Percentiles rank a stretch among this genome's conserved stretches.
These are phyloP conservation scores for Penicillium sp. DNA, from an alignment of 2,329 filamentous ascomycete genomes.

Conservation along the genomic window DNA sequence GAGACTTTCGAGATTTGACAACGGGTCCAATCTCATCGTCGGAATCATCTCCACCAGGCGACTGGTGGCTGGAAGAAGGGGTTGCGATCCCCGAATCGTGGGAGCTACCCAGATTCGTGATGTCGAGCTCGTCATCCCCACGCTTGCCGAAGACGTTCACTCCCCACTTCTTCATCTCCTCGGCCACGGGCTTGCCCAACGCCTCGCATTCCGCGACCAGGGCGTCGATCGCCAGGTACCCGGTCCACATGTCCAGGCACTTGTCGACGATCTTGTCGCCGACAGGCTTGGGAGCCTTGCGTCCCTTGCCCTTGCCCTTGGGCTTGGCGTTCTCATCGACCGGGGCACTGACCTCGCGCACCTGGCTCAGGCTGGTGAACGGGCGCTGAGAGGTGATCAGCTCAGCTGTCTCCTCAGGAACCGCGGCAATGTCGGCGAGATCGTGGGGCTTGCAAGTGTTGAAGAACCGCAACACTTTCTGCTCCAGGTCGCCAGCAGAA, in stretches of 20 bases:
- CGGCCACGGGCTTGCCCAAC: conserved; percentile 70
- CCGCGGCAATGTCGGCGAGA: conserved; percentile 80
- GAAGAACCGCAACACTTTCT: conserved; percentile 75
- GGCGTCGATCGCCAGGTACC: conserved; percentile 82
- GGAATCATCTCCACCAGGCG: conserved; percentile 47
- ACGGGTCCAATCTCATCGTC: conserved; percentile 54
- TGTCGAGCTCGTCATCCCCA: conserved; percentile 65
- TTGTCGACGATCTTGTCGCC: conserved; percentile 72
- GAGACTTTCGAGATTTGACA: conserved; percentile 41
- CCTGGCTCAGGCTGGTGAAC: conserved; percentile 69
- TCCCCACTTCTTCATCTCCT: conserved; percentile 72
- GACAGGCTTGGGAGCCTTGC: conserved; percentile 60
- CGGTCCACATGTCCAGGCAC: conserved; percentile 74
- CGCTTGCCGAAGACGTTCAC: conserved; percentile 68
- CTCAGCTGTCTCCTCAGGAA: conserved; percentile 71
- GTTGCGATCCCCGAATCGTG: conserved; percentile 74
- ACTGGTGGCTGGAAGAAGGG: conserved; percentile 53
- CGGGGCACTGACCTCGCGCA: conserved; percentile 66
- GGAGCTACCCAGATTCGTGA: conserved; percentile 58
- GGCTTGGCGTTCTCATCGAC: conserved; percentile 46
- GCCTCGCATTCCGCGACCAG: conserved; percentile 78
- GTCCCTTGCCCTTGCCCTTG: conserved; percentile 58
- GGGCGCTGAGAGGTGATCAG: conserved; percentile 76
- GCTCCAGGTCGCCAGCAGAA: conserved; percentile 55
- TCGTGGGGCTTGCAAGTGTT: conserved; percentile 78